Conservation (phyloP, 306 rosid genomes). For the Dicorynia guianensis region DNA sequence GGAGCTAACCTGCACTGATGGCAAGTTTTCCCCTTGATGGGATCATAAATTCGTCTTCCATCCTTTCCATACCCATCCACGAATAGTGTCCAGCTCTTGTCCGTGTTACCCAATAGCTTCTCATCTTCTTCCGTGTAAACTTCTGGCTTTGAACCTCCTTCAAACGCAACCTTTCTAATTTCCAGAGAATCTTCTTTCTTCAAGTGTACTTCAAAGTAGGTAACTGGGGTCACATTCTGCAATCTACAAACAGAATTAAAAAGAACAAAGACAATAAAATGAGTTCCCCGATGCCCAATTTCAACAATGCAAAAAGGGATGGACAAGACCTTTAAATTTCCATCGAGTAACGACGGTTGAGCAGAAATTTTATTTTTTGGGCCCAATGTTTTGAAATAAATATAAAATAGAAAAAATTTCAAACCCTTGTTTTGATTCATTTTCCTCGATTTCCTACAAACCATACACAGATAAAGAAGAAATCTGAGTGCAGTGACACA, state of each 20-base stretch:
- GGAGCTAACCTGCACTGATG: constrained; percentile 89
- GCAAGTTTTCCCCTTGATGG: constrained; percentile 77
- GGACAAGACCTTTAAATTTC: too few species aligned
- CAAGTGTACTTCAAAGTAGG: constrained; percentile 58
- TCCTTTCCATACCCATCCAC: constrained; percentile 84
- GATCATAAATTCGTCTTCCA: constrained; percentile 83
- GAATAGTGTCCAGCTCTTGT: constrained; percentile 78
- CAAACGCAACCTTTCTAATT: constrained; percentile 37
- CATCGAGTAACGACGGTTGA: neutral
- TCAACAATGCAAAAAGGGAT: too few species aligned
- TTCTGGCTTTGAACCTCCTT: constrained; percentile 69
- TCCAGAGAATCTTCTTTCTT: constrained; percentile 44
- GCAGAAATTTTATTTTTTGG: neutral
- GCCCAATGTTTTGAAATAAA: neutral
- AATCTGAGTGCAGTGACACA: neutral
- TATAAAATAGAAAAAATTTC: neutral
- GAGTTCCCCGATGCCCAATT: too few species aligned
- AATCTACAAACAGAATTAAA: constrained; percentile 51
- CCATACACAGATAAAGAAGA: neutral
- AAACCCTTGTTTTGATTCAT: neutral
- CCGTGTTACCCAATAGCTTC: constrained; percentile 76
- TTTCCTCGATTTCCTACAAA: neutral
- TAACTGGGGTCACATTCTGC: constrained; percentile 71
- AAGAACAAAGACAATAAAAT: neutral
- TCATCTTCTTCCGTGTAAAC: constrained; percentile 76